Evolutionary conservation across 2,329 filamentous ascomycete genomes (phyloP).

Genomic region (Pleurostoma richardsiae): DNA sequence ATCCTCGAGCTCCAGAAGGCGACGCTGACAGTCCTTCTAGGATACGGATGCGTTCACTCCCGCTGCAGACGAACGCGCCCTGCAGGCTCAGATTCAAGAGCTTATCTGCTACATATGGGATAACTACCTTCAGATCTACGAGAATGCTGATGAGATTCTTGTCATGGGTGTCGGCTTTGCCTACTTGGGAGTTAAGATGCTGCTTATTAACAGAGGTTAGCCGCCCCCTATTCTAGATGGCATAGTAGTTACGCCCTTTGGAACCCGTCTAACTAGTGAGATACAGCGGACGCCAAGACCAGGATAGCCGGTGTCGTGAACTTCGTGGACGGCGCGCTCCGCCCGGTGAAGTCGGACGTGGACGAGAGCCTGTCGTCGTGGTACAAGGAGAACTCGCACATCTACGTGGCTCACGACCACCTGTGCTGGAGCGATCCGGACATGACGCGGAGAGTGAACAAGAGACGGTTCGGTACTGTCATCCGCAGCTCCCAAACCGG

Average conservation of each 20-base stretch:
- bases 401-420: constrained; percentile 74
- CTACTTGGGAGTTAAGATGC: constrained; percentile 75
- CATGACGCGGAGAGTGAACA: constrained; percentile 52
- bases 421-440: constrained; percentile 67
- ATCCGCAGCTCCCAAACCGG: constrained; percentile 42
- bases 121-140: constrained; percentile 83
- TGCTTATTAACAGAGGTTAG: constrained; percentile 71
- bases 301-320: constrained; percentile 70
- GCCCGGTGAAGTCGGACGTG: constrained; percentile 73
- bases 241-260: too few relatives aligned
- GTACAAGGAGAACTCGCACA: constrained; percentile 77
- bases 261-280: too few relatives aligned
- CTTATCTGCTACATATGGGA: constrained; percentile 90
- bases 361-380: constrained; percentile 69
- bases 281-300: constrained; percentile 52
- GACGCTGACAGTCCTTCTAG: constrained; percentile 13
- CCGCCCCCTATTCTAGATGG: background rate
- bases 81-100: constrained; percentile 62
- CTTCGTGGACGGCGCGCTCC: constrained; percentile 73
- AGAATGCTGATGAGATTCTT: constrained; percentile 69
- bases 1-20: constrained; percentile 3
- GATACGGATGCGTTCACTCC: constrained; percentile 44
- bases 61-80: constrained; percentile 34
- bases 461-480: constrained; percentile 56
- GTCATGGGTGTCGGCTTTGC: constrained; percentile 88